Conservation (phyloP, 306 rosid species). For the Glycyrrhiza uralensis region DNA sequence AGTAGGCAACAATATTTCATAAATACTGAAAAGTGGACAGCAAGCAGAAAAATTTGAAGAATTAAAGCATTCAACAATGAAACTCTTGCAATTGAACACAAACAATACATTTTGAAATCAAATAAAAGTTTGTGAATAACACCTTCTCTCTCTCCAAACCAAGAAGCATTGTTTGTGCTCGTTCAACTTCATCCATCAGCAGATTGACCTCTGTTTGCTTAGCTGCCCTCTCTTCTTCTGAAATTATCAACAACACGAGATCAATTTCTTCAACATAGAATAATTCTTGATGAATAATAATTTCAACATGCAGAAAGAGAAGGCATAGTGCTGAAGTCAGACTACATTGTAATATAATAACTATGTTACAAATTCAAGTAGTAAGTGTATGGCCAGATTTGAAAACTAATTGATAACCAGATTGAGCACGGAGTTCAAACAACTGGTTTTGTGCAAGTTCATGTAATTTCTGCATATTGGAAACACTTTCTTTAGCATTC, state of each 20-base stretch:
- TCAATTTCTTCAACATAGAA: neutral
- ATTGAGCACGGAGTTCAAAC: conserved; percentile 92
- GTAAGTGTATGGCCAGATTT: conserved; percentile 3
- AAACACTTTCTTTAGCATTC: conserved; percentile 91
- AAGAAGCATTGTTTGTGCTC: conserved; percentile 49
- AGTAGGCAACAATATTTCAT: neutral
- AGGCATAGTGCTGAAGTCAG: neutral
- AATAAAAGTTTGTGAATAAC: conserved; percentile 1
- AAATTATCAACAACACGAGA: conserved; percentile 15
- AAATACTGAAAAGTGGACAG: neutral
- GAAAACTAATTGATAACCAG: conserved; percentile 55
- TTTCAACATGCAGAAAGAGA: conserved; percentile 16
- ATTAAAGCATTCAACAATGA: too few relatives aligned
- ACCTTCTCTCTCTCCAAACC: conserved; percentile 59
- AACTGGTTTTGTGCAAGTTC: conserved; percentile 96
- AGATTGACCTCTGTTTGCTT: conserved; percentile 90
- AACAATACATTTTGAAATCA: conserved; percentile 7
- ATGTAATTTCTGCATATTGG: conserved; percentile 90
- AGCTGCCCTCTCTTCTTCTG: conserved; percentile 85
- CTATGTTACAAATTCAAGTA: conserved; percentile 13
- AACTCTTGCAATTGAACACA: neutral
- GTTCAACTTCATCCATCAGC: conserved; percentile 59
- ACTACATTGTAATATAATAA: conserved; percentile 15
- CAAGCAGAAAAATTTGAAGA: neutral
- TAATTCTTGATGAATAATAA: neutral